These are phyloP conservation scores for Cryphonectria carpinicola DNA, from an alignment of 2,329 filamentous ascomycete species.

Conservation along the genomic window DNA sequence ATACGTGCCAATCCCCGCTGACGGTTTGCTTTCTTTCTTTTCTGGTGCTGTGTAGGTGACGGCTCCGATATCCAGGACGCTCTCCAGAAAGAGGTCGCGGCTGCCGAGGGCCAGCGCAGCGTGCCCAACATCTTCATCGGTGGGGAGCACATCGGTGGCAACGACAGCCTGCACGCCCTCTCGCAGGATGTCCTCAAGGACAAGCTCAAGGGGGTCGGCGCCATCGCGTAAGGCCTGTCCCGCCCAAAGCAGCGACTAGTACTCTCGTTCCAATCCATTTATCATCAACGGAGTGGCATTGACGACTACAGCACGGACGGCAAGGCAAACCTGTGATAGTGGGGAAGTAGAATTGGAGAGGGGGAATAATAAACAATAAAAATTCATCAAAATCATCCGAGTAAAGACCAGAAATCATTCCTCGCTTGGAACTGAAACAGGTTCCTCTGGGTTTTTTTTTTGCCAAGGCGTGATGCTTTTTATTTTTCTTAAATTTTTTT, in stretches of 20 bases:
- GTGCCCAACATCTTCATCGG: slow-evolving; percentile 96
- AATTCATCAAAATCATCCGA: not conserved
- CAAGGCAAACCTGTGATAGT: slow-evolving; percentile 23
- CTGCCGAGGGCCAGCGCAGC: slow-evolving; percentile 76
- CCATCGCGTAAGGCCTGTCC: slow-evolving; percentile 43
- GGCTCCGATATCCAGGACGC: slow-evolving; percentile 82
- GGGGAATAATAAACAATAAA: not conserved
- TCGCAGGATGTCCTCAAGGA: slow-evolving; percentile 64
- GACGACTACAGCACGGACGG: slow-evolving; percentile 19
- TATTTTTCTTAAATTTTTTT: too few relatives aligned
- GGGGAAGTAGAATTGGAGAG: not conserved
- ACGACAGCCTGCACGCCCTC: slow-evolving; percentile 77
- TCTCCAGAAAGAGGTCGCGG: slow-evolving; percentile 61
- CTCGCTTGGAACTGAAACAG: not conserved
- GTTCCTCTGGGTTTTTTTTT: not conserved
- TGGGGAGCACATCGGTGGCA: slow-evolving; percentile 92
- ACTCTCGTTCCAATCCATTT: not conserved
- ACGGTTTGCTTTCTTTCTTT: not conserved
- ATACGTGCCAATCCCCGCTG: too few relatives aligned
- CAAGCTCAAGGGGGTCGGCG: slow-evolving; percentile 48
- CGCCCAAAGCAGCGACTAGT: not conserved
- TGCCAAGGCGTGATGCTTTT: not conserved
- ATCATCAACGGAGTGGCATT: slow-evolving; percentile 8
- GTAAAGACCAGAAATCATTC: not conserved
- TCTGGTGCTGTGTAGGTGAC: slow-evolving; percentile 62